Evolutionary conservation across 2,329 filamentous ascomycete genomes (phyloP).

Genomic region (Penicillium crustosum): DNA sequence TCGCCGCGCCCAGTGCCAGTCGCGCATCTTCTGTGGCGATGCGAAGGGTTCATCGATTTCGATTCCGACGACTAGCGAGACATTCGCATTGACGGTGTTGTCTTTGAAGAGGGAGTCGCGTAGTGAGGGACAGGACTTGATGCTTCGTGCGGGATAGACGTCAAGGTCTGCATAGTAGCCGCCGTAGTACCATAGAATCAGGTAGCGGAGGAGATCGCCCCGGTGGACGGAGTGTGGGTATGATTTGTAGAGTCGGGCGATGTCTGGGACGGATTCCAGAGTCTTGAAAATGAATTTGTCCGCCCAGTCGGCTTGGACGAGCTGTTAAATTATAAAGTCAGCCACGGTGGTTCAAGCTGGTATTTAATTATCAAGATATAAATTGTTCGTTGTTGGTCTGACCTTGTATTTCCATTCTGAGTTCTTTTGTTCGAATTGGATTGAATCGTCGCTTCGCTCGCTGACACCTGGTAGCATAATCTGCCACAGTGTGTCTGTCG

Average conservation of each 20-base stretch:
- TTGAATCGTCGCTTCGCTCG: slow-evolving; percentile 27
- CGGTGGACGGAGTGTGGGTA: slow-evolving; percentile 50
- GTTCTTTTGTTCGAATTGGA: slow-evolving; percentile 29
- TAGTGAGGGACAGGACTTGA: slow-evolving; percentile 32
- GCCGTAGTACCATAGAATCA: slow-evolving; percentile 39
- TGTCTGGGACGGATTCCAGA: slow-evolving; percentile 29
- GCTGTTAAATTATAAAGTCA: slow-evolving; percentile 15
- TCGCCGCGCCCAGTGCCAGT: slow-evolving; percentile 38
- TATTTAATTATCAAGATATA: not conserved
- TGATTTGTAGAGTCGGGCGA: slow-evolving; percentile 29
- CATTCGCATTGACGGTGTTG: slow-evolving; percentile 14
- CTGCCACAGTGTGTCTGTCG: slow-evolving; percentile 33
- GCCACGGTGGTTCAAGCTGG: not conserved
- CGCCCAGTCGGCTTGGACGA: slow-evolving; percentile 30
- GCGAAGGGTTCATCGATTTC: slow-evolving; percentile 41
- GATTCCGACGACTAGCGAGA: slow-evolving; percentile 37
- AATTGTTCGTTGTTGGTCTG: not conserved
- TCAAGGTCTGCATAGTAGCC: slow-evolving; percentile 40
- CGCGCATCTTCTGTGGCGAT: slow-evolving; percentile 31
- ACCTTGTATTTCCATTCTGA: slow-evolving; percentile 32
- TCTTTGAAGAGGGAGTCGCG: slow-evolving; percentile 17
- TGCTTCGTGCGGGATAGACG: slow-evolving; percentile 29
- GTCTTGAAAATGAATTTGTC: slow-evolving; percentile 27
- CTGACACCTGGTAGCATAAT: slow-evolving; percentile 23
- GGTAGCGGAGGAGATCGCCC: slow-evolving; percentile 49